Evolutionary conservation across 352 stramenopile genomes (phyloP).

Genomic region (Globisporangium nagaii): DNA sequence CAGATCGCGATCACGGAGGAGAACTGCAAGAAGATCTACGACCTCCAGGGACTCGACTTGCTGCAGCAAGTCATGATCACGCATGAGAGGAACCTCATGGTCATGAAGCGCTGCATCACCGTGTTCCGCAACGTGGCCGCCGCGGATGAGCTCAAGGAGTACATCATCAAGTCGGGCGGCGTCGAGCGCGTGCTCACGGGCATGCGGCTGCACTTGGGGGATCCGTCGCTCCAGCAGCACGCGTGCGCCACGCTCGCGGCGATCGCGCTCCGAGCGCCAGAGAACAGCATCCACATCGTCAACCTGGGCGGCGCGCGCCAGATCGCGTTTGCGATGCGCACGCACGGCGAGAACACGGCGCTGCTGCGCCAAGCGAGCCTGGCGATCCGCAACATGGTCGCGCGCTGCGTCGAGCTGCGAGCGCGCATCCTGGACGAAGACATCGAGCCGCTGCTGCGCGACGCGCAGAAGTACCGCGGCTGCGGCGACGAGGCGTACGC

Average conservation of each 20-base stretch:
- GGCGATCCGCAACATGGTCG: conserved; percentile 77
- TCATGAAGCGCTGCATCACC: conserved; percentile 63
- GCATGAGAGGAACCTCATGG: conserved; percentile 36
- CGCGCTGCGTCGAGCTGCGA: conserved; percentile 50
- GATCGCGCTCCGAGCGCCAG: conserved; percentile 57
- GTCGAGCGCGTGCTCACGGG: conserved; percentile 43
- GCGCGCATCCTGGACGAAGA: conserved; percentile 56
- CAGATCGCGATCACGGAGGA: conserved; percentile 76
- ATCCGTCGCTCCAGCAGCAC: conserved; percentile 61
- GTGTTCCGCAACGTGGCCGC: conserved; percentile 72
- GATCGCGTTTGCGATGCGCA: conserved; percentile 54
- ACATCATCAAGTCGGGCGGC: conserved; percentile 49
- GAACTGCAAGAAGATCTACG: conserved; percentile 64
- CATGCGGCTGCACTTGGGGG: conserved; percentile 44
- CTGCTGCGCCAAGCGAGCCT: conserved; percentile 72
- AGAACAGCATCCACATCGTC: conserved; percentile 54
- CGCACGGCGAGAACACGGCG: conserved; percentile 31
- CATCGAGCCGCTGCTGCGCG: conserved; percentile 54
- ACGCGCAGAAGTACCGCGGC: conserved; percentile 52
- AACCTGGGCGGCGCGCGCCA: conserved; percentile 35
- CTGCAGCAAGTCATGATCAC: conserved; percentile 49
- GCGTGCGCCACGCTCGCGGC: conserved; percentile 70
- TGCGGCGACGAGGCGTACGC: conserved; percentile 79
- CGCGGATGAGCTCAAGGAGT: conserved; percentile 62
- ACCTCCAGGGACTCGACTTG: conserved; percentile 44